A percentile compares a stretch with the other conserved stretches of the same genome.
Conservation (phyloP, 768 basidiomycete genomes). For the Saitozyma sp. region DNA sequence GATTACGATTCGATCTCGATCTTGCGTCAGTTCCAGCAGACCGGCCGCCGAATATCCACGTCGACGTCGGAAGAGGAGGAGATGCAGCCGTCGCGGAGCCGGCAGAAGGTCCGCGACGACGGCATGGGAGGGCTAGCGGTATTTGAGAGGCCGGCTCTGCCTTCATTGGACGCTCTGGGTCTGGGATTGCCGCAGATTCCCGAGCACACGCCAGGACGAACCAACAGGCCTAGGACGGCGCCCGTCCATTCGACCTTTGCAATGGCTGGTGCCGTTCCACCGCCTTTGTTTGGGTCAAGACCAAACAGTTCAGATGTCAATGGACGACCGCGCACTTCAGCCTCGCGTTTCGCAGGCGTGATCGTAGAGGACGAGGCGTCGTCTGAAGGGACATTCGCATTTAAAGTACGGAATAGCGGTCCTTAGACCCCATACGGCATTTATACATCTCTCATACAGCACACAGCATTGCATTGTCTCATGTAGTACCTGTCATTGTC, state of each 20-base stretch:
- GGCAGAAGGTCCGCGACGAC: constrained; percentile 11
- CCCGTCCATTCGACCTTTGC: constrained; percentile 33
- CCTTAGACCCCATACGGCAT: no score
- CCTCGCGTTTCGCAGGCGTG: no score
- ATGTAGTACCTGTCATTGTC: no score
- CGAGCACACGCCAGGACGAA: constrained; percentile 13
- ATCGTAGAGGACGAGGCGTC: no score
- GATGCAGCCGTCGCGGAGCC: constrained; percentile 30
- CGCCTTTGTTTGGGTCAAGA: constrained; percentile 5
- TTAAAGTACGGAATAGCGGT: no score
- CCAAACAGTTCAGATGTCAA: no score
- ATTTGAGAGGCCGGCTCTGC: constrained; percentile 21
- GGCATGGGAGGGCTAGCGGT: neutral
- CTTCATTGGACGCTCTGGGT: constrained; percentile 36
- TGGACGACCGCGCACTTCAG: no score
- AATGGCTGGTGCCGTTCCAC: constrained; percentile 1
- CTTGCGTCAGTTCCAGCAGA: constrained; percentile 25
- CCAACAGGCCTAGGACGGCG: constrained; percentile 33
- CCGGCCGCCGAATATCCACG: constrained; percentile 41
- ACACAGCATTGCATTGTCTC: no score
- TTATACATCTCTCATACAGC: no score
- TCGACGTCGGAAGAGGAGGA: constrained; percentile 47
- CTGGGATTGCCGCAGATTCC: constrained; percentile 38
- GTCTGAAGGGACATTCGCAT: no score
- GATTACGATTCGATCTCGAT: constrained; percentile 22